Evolutionary conservation across 192 early-diverging fungal species (phyloP).

Genomic region (Backusella sp.): DNA sequence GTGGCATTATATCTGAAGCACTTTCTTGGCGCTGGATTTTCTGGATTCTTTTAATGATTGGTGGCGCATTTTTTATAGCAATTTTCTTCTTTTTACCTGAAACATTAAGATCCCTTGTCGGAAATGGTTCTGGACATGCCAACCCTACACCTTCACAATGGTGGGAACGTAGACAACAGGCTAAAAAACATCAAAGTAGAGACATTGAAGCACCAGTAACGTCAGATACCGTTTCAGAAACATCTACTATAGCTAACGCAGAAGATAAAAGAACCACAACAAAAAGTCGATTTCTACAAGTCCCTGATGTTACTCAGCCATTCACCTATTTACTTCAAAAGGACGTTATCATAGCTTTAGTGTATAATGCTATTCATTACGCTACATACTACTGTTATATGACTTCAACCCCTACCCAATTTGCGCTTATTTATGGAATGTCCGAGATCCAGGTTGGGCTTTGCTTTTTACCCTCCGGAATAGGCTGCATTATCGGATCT

Average conservation of each 20-base stretch:
- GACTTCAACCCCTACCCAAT: slow-evolving; percentile 38
- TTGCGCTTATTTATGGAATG: slow-evolving; percentile 31
- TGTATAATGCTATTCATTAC: slow-evolving; percentile 34
- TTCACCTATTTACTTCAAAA: slow-evolving; percentile 28
- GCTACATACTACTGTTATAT: slow-evolving; percentile 40
- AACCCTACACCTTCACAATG: slow-evolving; percentile 34
- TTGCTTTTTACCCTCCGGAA: slow-evolving; percentile 42
- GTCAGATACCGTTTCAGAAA: neutral
- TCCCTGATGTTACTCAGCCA: slow-evolving; percentile 30
- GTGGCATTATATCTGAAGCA: slow-evolving; percentile 29
- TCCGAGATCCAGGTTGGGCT: slow-evolving; percentile 38
- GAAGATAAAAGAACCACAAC: slow-evolving; percentile 12
- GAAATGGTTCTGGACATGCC: slow-evolving; percentile 36
- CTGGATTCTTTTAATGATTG: slow-evolving; percentile 39
- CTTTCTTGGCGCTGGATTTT: slow-evolving; percentile 41
- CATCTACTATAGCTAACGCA: neutral
- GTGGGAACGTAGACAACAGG: neutral
- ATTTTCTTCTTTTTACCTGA: slow-evolving; percentile 46
- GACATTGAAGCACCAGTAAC: neutral
- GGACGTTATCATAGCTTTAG: slow-evolving; percentile 30
- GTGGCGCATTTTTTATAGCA: slow-evolving; percentile 14
- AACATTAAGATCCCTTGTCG: slow-evolving; percentile 42
- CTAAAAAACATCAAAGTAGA: neutral
- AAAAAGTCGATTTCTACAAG: slow-evolving; percentile 34
- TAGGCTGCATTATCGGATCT: slow-evolving; percentile 41